Evolutionary conservation across 208 protist genomes (phyloP).

Genomic region (Leishmania martiniquensis): DNA sequence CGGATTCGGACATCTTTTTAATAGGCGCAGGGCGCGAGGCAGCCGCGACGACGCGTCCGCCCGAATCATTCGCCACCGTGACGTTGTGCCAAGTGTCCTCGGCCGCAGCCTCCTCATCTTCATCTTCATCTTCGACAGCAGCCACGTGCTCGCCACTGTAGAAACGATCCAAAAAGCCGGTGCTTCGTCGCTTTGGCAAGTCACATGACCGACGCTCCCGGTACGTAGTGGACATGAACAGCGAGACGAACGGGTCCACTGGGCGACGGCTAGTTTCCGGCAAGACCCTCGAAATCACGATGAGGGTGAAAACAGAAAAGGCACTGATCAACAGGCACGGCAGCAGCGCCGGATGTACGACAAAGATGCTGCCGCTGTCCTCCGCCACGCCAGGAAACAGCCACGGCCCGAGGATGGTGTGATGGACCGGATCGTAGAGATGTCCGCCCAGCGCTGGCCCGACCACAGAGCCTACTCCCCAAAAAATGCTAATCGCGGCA

Average conservation of each 20-base stretch:
- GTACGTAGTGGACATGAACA: slow-evolving; percentile 9
- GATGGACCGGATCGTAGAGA: slow-evolving; percentile 61
- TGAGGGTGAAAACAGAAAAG: slow-evolving; percentile 34
- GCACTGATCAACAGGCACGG: slow-evolving; percentile 31
- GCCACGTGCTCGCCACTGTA: not conserved
- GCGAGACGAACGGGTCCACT: slow-evolving; percentile 37
- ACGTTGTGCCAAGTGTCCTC: not conserved
- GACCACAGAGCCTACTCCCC: slow-evolving; percentile 59
- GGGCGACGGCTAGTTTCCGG: slow-evolving; percentile 48
- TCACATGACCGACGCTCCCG: not conserved
- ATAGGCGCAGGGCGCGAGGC: not conserved
- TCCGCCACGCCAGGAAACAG: slow-evolving; percentile 29
- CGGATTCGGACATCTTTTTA: not conserved
- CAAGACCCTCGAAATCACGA: slow-evolving; percentile 33
- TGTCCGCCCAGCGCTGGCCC: slow-evolving; percentile 67
- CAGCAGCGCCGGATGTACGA: slow-evolving; percentile 50
- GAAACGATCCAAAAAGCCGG: not conserved
- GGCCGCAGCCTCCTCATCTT: not conserved
- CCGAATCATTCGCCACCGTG: not conserved
- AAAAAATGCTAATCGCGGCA: slow-evolving; percentile 95
- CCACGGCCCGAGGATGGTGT: slow-evolving; percentile 26
- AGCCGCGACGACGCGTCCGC: not conserved
- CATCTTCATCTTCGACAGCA: not conserved
- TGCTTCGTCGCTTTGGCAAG: not conserved
- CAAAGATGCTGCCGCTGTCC: slow-evolving; percentile 34